phyloP scores from a whole-genome alignment of 2,329 filamentous ascomycete species.

The Nakataea oryzae region DNA sequence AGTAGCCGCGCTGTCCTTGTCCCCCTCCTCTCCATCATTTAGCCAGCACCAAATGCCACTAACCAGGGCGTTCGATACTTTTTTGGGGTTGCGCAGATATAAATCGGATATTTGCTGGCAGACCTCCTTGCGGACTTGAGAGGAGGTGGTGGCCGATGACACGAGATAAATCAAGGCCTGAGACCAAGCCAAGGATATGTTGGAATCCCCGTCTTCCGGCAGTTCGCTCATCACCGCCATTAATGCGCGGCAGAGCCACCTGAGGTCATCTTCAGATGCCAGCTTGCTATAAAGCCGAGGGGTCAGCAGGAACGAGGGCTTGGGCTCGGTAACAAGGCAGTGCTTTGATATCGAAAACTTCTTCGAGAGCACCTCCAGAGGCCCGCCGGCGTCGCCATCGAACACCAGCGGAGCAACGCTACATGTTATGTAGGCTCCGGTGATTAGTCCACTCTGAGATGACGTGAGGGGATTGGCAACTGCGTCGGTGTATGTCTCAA shows the following conservation, averaged over 20 bases:
- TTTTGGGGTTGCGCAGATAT: constrained; percentile 48
- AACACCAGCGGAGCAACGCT: constrained; percentile 49
- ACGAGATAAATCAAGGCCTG: constrained; percentile 76
- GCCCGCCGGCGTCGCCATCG: constrained; percentile 42
- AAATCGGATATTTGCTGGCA: constrained; percentile 49
- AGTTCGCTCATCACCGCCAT: constrained; percentile 48
- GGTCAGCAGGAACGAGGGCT: constrained; percentile 80
- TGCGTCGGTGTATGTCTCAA: constrained; percentile 69
- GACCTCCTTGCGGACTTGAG: constrained; percentile 54
- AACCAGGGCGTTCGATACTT: constrained; percentile 54
- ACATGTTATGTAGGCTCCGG: constrained; percentile 64
- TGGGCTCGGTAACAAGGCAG: constrained; percentile 60
- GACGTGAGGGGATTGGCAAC: constrained; percentile 67
- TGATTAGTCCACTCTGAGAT: constrained; percentile 72
- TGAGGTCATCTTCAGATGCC: constrained; percentile 60
- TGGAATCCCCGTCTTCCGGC: constrained; percentile 31
- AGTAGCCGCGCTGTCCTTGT: constrained; percentile 66
- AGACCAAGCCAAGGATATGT: constrained; percentile 63
- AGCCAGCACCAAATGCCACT: constrained; percentile 75
- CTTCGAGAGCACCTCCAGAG: constrained; percentile 37
- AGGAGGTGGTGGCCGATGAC: constrained; percentile 49
- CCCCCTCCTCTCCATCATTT: constrained; percentile 51
- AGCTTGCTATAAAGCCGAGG: constrained; percentile 78
- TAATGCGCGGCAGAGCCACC: constrained; percentile 67
- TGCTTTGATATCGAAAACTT: constrained; percentile 54